These are phyloP conservation scores for Sistotremastrum suecicum DNA, from an alignment of 768 basidiomycete species.

Conservation along the genomic window DNA sequence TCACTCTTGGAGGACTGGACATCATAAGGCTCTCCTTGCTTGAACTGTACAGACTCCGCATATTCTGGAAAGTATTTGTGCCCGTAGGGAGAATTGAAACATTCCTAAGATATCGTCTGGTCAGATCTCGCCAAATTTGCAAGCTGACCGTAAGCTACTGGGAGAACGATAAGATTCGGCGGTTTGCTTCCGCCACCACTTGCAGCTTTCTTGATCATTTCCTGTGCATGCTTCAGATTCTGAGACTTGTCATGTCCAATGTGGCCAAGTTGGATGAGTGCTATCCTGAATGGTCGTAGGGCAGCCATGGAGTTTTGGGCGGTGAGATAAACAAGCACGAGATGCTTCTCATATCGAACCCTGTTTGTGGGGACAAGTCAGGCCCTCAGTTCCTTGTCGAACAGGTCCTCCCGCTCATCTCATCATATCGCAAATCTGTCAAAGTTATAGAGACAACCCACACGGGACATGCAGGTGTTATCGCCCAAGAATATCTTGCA, in stretches of 20 bases:
- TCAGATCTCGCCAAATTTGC: not conserved
- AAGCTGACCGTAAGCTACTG: conserved; percentile 31
- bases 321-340: not conserved
- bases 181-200: conserved; percentile 24
- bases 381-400: conserved; percentile 41
- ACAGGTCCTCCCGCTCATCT: conserved; percentile 52
- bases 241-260: conserved; percentile 52
- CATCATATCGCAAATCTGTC: conserved; percentile 21
- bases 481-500: conserved; percentile 28
- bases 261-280: conserved; percentile 80
- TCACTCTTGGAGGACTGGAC: conserved; percentile 43
- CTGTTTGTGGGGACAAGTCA: conserved; percentile 47
- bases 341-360: conserved; percentile 57
- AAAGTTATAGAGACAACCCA: conserved; percentile 33
- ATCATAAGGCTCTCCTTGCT: conserved; percentile 44
- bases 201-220: conserved; percentile 66
- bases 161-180: conserved; percentile 73
- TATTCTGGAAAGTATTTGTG: conserved; percentile 68
- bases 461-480: conserved; percentile 38
- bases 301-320: too few species aligned
- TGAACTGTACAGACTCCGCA: conserved; percentile 64
- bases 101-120: conserved; percentile 39
- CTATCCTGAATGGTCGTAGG: conserved; percentile 53
- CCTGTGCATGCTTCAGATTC: conserved; percentile 73
- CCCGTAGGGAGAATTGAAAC: conserved; percentile 81